Evolutionary conservation across 2,329 filamentous ascomycete genomes (phyloP).

Genomic region (Sarocladium oryzae): DNA sequence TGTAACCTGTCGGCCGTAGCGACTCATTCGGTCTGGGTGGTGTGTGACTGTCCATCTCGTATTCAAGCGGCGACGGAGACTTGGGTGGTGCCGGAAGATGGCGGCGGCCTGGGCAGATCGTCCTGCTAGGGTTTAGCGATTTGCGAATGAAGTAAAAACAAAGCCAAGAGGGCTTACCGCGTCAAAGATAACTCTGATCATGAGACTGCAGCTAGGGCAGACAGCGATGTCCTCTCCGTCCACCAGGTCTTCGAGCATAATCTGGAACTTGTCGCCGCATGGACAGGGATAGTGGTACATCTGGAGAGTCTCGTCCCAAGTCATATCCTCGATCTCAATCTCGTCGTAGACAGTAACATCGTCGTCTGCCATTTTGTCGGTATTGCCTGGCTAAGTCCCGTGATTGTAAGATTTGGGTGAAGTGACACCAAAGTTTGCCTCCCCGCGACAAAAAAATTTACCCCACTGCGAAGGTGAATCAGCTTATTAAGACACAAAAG

Average conservation of each 20-base stretch:
- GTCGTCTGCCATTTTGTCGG: constrained; percentile 51
- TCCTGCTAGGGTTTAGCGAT: constrained; percentile 31
- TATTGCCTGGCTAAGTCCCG: no score
- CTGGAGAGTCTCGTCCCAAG: constrained; percentile 72
- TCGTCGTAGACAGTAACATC: constrained; percentile 82
- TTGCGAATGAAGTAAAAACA: no score
- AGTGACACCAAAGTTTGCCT: background rate
- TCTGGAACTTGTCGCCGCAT: constrained; percentile 95
- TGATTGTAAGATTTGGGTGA: background rate
- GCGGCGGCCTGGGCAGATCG: constrained; percentile 35
- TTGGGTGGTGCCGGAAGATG: constrained; percentile 23
- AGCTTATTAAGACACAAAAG: no score
- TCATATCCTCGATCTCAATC: constrained; percentile 99
- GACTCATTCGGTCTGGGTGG: background rate
- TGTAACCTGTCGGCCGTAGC: no score
- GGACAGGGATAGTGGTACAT: constrained; percentile 96
- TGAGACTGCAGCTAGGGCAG: constrained; percentile 93
- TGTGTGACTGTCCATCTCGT: background rate
- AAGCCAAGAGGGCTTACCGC: constrained; percentile 45
- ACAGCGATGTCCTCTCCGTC: constrained; percentile 94
- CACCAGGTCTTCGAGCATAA: constrained; percentile 72
- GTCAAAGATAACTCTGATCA: constrained; percentile 94
- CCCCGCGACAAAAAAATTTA: constrained; percentile 2
- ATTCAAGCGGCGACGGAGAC: constrained; percentile 33
- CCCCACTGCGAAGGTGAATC: constrained; percentile 1